phyloP scores from a whole-genome alignment of 2,329 filamentous ascomycete genomes.

The Beauveria brongniartii region DNA sequence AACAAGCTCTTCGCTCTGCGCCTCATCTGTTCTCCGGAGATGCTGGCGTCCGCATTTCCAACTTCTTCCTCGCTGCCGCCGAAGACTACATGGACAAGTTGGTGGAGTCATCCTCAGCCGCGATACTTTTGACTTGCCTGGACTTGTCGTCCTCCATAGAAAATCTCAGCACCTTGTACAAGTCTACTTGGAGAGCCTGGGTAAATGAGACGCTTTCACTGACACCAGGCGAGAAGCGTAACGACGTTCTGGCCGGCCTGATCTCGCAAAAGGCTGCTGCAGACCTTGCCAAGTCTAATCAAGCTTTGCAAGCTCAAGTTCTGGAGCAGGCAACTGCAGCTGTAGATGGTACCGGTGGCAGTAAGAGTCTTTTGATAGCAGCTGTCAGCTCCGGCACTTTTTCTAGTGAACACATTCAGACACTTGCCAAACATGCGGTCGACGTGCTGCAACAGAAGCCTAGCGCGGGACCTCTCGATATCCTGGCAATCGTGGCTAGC shows the following conservation, averaged over 20 bases:
- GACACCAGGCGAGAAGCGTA: conserved; percentile 15
- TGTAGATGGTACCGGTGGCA: conserved; percentile 30
- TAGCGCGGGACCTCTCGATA: conserved; percentile 38
- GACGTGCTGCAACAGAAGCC: conserved; percentile 24
- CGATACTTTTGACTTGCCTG: conserved; percentile 58
- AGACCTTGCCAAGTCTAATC: conserved; percentile 29
- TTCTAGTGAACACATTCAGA: conserved; percentile 24
- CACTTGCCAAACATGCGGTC: conserved; percentile 28
- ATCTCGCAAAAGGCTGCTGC: conserved; percentile 36
- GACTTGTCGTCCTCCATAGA: conserved; percentile 42
- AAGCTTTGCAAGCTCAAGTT: conserved; percentile 40
- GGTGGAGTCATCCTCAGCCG: conserved; percentile 59
- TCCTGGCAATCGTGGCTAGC: conserved; percentile 31
- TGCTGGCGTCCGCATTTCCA: conserved; percentile 28
- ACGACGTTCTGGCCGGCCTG: conserved; percentile 33
- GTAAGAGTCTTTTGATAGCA: conserved; percentile 35
- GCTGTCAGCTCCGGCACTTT: conserved; percentile 36
- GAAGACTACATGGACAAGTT: conserved; percentile 48
- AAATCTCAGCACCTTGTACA: conserved; percentile 29
- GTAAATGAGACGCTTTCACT: conserved; percentile 32
- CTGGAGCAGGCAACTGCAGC: conserved; percentile 31
- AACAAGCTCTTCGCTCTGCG: conserved; percentile 28
- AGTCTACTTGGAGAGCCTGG: conserved; percentile 37
- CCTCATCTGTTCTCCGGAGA: conserved; percentile 33
- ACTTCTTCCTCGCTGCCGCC: conserved; percentile 42